Percentiles rank a stretch among this genome's conserved stretches.
Conservation (phyloP, 2,329 filamentous ascomycete species). For the Botrytis sinoallii region DNA sequence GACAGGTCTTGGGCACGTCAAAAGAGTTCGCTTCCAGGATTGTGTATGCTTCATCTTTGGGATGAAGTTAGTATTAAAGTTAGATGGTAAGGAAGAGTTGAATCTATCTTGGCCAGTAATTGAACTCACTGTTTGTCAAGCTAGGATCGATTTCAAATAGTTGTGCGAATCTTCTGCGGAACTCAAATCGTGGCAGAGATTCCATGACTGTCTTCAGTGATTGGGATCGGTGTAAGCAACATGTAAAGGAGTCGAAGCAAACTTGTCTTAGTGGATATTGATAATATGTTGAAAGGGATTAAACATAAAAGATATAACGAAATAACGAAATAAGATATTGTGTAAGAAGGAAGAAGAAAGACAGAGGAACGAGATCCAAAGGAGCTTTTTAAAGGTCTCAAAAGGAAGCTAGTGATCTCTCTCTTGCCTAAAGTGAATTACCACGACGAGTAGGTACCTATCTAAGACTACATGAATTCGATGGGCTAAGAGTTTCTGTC, state of each 20-base stretch:
- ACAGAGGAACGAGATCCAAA: neutral
- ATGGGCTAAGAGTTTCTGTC: neutral
- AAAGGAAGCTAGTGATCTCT: neutral
- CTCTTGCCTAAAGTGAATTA: neutral
- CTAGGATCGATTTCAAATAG: neutral
- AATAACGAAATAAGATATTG: neutral
- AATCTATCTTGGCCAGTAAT: neutral
- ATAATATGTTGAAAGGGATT: neutral
- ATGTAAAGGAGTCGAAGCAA: neutral
- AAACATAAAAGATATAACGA: neutral
- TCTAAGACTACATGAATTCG: neutral
- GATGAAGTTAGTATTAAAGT: neutral
- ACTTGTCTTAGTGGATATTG: neutral
- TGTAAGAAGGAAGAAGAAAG: neutral
- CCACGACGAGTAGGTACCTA: neutral
- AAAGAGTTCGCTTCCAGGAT: neutral
- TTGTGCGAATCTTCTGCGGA: neutral
- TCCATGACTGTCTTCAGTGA: neutral
- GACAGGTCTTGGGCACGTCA: neutral
- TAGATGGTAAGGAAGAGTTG: neutral
- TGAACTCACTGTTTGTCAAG: neutral
- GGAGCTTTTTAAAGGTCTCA: neutral
- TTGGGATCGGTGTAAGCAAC: neutral
- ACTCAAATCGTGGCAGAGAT: neutral
- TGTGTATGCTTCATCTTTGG: neutral